These are phyloP conservation scores for Anthostomella pinea DNA, from an alignment of 2,329 filamentous ascomycete genomes.

Conservation along the genomic window DNA sequence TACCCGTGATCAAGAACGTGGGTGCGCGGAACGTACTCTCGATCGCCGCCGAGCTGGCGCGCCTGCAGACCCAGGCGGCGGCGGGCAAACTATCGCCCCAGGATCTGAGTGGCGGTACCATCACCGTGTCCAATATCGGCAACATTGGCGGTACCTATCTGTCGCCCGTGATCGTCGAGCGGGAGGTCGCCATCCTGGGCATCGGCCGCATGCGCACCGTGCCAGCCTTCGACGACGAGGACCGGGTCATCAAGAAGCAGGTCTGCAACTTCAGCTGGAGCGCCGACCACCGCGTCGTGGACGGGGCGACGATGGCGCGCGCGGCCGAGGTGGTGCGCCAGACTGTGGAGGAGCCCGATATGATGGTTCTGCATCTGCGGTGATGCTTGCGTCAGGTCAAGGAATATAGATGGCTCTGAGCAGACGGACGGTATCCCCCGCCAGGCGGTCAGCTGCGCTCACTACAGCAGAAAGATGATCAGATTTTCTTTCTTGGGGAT, in stretches of 20 bases:
- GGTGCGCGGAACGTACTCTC: slow-evolving; percentile 71
- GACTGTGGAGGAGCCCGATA: slow-evolving; percentile 80
- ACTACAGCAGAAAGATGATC: slow-evolving; percentile 3
- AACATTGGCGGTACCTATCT: slow-evolving; percentile 92
- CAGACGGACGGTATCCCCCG: slow-evolving; percentile 7
- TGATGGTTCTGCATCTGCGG: slow-evolving; percentile 79
- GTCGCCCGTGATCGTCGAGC: slow-evolving; percentile 84
- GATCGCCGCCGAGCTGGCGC: slow-evolving; percentile 72
- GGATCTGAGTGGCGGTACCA: slow-evolving; percentile 83
- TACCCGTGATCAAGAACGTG: slow-evolving; percentile 88
- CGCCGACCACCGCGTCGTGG: slow-evolving; percentile 89
- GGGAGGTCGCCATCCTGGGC: slow-evolving; percentile 88
- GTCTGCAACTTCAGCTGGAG: slow-evolving; percentile 94
- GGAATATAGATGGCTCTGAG: no score
- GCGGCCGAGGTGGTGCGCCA: slow-evolving; percentile 78
- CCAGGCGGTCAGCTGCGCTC: slow-evolving; percentile 11
- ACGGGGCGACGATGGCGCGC: slow-evolving; percentile 90
- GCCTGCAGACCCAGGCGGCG: slow-evolving; percentile 70
- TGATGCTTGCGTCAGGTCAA: slow-evolving; percentile 40
- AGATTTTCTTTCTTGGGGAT: neutral
- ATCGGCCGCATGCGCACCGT: slow-evolving; percentile 77
- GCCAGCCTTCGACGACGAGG: slow-evolving; percentile 68
- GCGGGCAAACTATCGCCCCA: slow-evolving; percentile 70
- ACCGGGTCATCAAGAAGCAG: slow-evolving; percentile 68
- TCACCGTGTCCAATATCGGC: slow-evolving; percentile 95